Percentiles rank a stretch among this genome's conserved stretches.
These are phyloP conservation scores for Litchi chinensis DNA, from an alignment of 345 rosid species.

Conservation along the genomic window DNA sequence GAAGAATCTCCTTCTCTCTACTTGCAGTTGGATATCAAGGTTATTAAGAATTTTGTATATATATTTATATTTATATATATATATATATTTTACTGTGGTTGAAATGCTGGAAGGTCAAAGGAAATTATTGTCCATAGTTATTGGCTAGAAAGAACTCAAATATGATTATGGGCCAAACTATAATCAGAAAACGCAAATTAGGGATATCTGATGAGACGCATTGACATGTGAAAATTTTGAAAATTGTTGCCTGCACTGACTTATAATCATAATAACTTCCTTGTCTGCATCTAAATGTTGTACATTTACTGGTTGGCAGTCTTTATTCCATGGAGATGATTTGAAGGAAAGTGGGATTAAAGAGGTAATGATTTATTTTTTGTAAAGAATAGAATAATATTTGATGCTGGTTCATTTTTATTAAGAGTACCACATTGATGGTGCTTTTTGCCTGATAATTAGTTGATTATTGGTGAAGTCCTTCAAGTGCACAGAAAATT, in stretches of 20 bases:
- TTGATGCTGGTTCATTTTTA: conserved; percentile 7
- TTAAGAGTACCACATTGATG: not conserved
- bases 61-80: conserved; percentile 6
- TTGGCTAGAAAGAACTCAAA: not conserved
- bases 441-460: conserved; percentile 19
- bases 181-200: not conserved
- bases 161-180: not conserved
- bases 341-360: conserved; percentile 76
- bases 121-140: conserved; percentile 5
- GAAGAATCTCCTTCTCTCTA: conserved; percentile 84
- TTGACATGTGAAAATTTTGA: no score
- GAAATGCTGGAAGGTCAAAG: conserved; percentile 10
- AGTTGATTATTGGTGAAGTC: conserved; percentile 10
- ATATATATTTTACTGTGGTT: conserved; percentile 4
- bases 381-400: conserved; percentile 15
- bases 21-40: conserved; percentile 81
- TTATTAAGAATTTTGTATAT: conserved; percentile 20
- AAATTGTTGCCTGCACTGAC: no score
- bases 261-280: not conserved
- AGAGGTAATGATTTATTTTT: conserved; percentile 54
- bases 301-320: conserved; percentile 50
- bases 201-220: not conserved
- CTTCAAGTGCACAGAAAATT: not conserved
- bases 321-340: conserved; percentile 76
- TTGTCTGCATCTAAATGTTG: conserved; percentile 21